Conservation (phyloP, 2,329 filamentous ascomycete genomes). For the Emergomyces pasteurianus region DNA sequence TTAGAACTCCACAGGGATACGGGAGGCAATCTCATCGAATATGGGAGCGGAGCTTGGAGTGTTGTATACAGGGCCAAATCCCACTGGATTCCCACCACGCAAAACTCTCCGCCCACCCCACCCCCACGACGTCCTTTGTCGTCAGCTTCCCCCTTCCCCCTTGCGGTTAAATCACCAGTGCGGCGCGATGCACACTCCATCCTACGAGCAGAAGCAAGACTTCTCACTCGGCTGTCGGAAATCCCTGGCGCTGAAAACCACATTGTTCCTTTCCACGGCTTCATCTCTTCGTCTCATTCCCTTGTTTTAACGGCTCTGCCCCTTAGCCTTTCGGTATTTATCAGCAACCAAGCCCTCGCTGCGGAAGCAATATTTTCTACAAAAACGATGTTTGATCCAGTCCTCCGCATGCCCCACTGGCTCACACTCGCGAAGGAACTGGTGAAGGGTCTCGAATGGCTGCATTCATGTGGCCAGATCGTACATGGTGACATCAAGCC, state of each 20-base stretch:
- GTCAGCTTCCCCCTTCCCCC: conserved; percentile 12
- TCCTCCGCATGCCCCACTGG: conserved; percentile 31
- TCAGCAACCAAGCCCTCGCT: conserved; percentile 23
- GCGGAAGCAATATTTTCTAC: conserved; percentile 25
- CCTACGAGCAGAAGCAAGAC: conserved; percentile 31
- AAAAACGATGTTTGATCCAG: conserved; percentile 34
- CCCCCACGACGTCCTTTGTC: conserved; percentile 10
- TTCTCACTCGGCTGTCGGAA: conserved; percentile 28
- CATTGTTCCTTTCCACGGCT: conserved; percentile 36
- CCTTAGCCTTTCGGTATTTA: conserved; percentile 30
- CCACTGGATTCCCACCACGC: conserved; percentile 14
- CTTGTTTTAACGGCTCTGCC: conserved; percentile 36
- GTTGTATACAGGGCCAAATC: conserved; percentile 33
- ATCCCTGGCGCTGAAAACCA: conserved; percentile 22
- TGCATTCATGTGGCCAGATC: conserved; percentile 29
- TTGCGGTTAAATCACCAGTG: conserved; percentile 35
- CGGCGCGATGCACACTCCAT: conserved; percentile 30
- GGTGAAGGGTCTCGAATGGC: conserved; percentile 31
- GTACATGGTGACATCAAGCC: conserved; percentile 40
- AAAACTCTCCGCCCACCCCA: conserved; percentile 23
- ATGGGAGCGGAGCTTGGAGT: conserved; percentile 37
- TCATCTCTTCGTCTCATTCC: conserved; percentile 25
- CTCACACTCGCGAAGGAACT: conserved; percentile 28
- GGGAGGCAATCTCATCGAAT: conserved; percentile 23
- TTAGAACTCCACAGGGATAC: conserved; percentile 21